Base-by-base conservation (phyloP, 495 filamentous ascomycete genomes). In the Geoglossum glabrum region DNA sequence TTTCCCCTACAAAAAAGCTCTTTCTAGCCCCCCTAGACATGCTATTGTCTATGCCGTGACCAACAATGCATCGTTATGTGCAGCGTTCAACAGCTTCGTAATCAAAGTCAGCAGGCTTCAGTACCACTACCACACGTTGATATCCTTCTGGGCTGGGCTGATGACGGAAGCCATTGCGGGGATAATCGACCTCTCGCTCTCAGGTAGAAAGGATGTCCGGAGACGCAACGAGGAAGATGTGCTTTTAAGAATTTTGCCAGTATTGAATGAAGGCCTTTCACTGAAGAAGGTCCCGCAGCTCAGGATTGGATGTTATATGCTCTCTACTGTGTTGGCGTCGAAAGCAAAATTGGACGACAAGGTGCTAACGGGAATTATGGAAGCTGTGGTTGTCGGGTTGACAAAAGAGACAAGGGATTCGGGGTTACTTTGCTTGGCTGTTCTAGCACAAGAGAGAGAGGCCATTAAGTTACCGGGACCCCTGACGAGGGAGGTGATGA, bases 121-220 rank as follows among this genome's bases (percentile, higher is more conserved):
- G 23, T 79, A 85, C 25, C 80, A 89, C 23, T 84, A 87, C 61
- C 82, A 85, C 34, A 76, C 77, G 1, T 69, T 97, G 36, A 71
- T 93, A 25, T 81, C 86, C 0, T 95, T 97, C 64, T 98, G 90
- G 87, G 86, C 84, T 1, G 79, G 85, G 47, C 74, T 93, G 38
- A 79, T 80, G 65, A 86, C 86, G 0, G 87, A 97, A 69, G 80
- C 88, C 1, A 74, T 87, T 43, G 82, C 85, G 55, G 79, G 78
- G 11, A 87, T 87, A 79, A 70, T 95, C 52, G 87, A 94, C 58
- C 72, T 75, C 31, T 73, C 81, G 63, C 77, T 78, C 52, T 88
- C 86, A 8, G 87, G 87, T 19, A 74, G 84, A 50, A 73, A 71
- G 61, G 75, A 74, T 60, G 73, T 80, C 34, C 84, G 84, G 65